These are phyloP conservation scores for Exophiala oligosperma DNA, from an alignment of 2,329 filamentous ascomycete genomes.

Conservation along the genomic window DNA sequence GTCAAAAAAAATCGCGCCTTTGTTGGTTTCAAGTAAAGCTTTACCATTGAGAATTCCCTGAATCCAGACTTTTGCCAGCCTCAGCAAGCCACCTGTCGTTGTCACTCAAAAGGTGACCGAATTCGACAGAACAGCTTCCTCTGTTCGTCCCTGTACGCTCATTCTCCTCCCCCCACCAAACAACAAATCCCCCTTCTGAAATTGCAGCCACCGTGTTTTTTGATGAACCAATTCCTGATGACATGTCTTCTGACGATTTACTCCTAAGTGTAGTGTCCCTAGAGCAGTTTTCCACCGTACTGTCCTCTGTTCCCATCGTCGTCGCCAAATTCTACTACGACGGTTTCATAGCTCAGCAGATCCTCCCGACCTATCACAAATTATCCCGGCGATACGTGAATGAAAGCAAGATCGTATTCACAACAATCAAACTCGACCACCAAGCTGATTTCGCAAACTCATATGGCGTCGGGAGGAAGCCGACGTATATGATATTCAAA, in stretches of 20 bases:
- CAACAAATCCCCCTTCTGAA: no score
- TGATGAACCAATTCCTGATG: no score
- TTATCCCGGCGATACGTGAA: slow-evolving; percentile 69
- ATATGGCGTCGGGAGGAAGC: slow-evolving; percentile 75
- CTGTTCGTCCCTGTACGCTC: not conserved
- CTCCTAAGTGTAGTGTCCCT: slow-evolving; percentile 59
- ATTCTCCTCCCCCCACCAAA: not conserved
- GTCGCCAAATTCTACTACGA: slow-evolving; percentile 89
- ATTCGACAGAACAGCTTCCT: no score
- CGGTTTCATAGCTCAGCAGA: slow-evolving; percentile 79
- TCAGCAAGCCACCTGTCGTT: not conserved
- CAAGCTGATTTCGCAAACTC: slow-evolving; percentile 71
- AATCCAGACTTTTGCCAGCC: no score
- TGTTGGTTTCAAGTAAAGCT: not conserved
- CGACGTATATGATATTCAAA: slow-evolving; percentile 89
- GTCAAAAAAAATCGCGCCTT: not conserved
- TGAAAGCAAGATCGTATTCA: slow-evolving; percentile 74
- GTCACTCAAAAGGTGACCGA: not conserved
- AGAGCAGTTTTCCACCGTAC: slow-evolving; percentile 65
- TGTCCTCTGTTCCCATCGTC: slow-evolving; percentile 74
- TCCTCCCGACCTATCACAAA: slow-evolving; percentile 79
- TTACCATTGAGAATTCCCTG: not conserved
- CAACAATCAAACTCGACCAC: slow-evolving; percentile 80
- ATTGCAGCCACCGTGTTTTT: slow-evolving; percentile 36
- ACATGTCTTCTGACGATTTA: slow-evolving; percentile 31